Base-by-base conservation (phyloP, 352 stramenopile species). In the Globisporangium viniferum region DNA sequence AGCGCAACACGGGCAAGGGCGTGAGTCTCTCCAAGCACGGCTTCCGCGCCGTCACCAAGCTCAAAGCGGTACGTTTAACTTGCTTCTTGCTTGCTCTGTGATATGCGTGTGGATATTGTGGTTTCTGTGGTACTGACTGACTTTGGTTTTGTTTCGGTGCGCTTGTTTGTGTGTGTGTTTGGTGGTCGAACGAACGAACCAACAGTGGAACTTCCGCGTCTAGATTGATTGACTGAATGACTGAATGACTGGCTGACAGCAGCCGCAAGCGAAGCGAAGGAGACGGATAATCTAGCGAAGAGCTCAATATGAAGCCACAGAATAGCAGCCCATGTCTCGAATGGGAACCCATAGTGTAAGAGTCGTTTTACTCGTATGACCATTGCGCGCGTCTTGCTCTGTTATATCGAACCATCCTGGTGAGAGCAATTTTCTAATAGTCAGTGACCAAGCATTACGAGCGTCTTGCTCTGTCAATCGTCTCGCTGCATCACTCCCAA, bases 11-110 rank as follows among this genome's bases (percentile, higher is more conserved):
- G 51, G 89, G 89, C 62, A 95, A 95, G 71, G 89, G 89, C 20
- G 76, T 81, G 49, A 93, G 82, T 33, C 82, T 96, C 48, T 94
- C 87, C 60, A 90, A 93, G 72, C 81, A 92, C 62, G 89, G 87
- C 66, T 95, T 96, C 74, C 75, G 77, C 64, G 80, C 77, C 6
- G 76, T 95, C 64, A 93, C 85, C 41, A 82, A 89, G 73, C 77
- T 93, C n/a, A 94, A 94, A 80, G 73, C 80, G 70, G 84, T 91
- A 71, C 59, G 78, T 81, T 49, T 33, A 49, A 20, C 14, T 46
- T 46, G 39, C 24, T 24, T 24, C 4, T 35, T 58, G 24, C 31
- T 31, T 36, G 18, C 14, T 57, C 24, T 22, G 12, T n/a, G 22
- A 5, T 56, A 22, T 46, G 48, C 33, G 48, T 29, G 29, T 33